A percentile compares a stretch with the other conserved stretches of the same genome.
Conservation (phyloP, 306 rosid genomes). For the Parietaria judaica region DNA sequence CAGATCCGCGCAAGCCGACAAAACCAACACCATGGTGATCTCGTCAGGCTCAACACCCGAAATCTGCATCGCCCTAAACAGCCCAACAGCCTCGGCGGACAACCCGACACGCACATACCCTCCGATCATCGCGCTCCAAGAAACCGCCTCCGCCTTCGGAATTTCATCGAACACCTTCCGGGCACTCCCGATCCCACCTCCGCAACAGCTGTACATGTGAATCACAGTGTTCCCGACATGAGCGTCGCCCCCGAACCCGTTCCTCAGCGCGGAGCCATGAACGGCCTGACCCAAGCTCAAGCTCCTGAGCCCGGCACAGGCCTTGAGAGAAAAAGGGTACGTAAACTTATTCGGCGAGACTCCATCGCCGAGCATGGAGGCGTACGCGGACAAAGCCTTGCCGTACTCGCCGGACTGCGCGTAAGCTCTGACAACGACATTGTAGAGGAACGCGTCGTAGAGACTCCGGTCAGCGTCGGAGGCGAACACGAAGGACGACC, state of each 20-base stretch:
- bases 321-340: constrained; percentile 80
- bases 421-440: constrained; percentile 63
- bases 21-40: constrained; percentile 69
- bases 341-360: constrained; percentile 77
- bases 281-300: constrained; percentile 43
- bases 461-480: constrained; percentile 25
- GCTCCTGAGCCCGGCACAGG: constrained; percentile 62
- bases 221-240: constrained; percentile 74
- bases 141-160: constrained; percentile 49
- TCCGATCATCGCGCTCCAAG: constrained; percentile 92
- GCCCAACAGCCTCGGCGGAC: constrained; percentile 39
- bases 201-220: constrained; percentile 72
- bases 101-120: constrained; percentile 60
- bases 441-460: constrained; percentile 65
- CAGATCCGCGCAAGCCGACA: constrained; percentile 73
- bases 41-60: constrained; percentile 62
- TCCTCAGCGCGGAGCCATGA: constrained; percentile 58
- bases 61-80: constrained; percentile 83
- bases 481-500: constrained; percentile 52
- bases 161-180: constrained; percentile 66
- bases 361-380: constrained; percentile 38
- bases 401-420: constrained; percentile 47
- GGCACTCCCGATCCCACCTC: constrained; percentile 43
- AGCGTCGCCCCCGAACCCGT: constrained; percentile 54
- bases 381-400: constrained; percentile 32